These are phyloP conservation scores for Alternaria incomplexa DNA, from an alignment of 2,329 filamentous ascomycete genomes.

Conservation along the genomic window DNA sequence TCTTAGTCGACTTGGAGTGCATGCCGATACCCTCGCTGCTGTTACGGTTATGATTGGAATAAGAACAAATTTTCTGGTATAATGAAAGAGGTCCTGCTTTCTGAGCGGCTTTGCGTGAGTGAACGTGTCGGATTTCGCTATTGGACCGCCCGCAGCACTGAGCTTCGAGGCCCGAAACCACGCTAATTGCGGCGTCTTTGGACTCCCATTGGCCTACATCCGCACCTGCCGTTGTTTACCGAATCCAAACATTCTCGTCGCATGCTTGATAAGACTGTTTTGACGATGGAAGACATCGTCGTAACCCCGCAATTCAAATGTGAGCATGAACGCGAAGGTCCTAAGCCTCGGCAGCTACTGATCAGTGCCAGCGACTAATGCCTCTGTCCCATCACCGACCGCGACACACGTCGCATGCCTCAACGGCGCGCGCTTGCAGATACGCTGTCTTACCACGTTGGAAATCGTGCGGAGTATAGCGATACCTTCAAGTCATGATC, in stretches of 20 bases:
- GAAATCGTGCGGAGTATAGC: conserved; percentile 46
- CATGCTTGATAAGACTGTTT: conserved; percentile 6
- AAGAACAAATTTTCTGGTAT: conserved; percentile 3
- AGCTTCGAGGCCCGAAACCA: background rate
- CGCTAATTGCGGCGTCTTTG: conserved; percentile 16
- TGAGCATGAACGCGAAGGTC: background rate
- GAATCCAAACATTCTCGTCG: conserved; percentile 25
- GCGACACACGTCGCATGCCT: conserved; percentile 49
- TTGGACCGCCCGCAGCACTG: background rate
- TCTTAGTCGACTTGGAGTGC: conserved; percentile 23
- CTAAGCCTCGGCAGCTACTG: conserved; percentile 6
- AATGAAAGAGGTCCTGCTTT: background rate
- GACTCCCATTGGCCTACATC: conserved; percentile 26
- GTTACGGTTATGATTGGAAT: conserved; percentile 25
- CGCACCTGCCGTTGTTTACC: conserved; percentile 36
- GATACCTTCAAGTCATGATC: conserved; percentile 39
- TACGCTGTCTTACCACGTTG: conserved; percentile 47
- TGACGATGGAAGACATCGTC: conserved; percentile 35
- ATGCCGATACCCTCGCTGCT: conserved; percentile 46
- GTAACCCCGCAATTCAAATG: conserved; percentile 44
- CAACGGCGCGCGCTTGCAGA: conserved; percentile 46
- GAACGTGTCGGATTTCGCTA: background rate
- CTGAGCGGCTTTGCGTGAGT: background rate
- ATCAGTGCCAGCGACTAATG: conserved; percentile 33
- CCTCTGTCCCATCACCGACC: conserved; percentile 48